phyloP scores from a whole-genome alignment of 768 basidiomycete genomes.

The Agrocybe pediades region DNA sequence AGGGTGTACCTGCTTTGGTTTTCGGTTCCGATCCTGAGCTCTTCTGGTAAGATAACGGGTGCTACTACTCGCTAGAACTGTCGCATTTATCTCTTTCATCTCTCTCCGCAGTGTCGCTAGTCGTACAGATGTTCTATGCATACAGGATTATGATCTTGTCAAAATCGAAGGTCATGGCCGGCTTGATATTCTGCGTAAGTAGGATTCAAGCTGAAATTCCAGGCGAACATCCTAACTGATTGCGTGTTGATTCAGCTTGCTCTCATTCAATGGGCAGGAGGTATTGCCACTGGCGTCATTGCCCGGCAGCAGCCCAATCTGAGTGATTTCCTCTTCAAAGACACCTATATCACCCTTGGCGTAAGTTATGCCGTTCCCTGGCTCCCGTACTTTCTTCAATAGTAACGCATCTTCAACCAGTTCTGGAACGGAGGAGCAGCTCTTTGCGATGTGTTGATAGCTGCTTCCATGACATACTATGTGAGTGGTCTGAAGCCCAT shows the following conservation, averaged over 20 bases:
- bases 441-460: constrained; percentile 17
- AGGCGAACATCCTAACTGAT: background rate
- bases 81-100: background rate
- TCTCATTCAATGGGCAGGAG: constrained; percentile 9
- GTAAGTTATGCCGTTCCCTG: constrained; percentile 1
- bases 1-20: constrained; percentile 21
- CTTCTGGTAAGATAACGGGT: constrained; percentile 13
- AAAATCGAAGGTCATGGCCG: constrained; percentile 3
- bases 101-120: constrained; percentile 12
- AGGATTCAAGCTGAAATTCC: background rate
- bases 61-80: background rate
- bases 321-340: background rate
- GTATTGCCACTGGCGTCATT: constrained; percentile 9
- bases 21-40: constrained; percentile 22
- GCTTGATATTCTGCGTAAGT: background rate
- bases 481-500: constrained; percentile 8
- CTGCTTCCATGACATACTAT: constrained; percentile 16
- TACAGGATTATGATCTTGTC: constrained; percentile 10
- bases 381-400: background rate
- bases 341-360: constrained; percentile 6
- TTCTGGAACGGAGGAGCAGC: constrained; percentile 17
- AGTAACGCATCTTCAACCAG: background rate
- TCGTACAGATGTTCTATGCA: constrained; percentile 18
- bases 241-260: background rate
- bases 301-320: background rate